Base-by-base conservation (phyloP, 148 eudicot genomes). In the Suaeda aralocaspica region DNA sequence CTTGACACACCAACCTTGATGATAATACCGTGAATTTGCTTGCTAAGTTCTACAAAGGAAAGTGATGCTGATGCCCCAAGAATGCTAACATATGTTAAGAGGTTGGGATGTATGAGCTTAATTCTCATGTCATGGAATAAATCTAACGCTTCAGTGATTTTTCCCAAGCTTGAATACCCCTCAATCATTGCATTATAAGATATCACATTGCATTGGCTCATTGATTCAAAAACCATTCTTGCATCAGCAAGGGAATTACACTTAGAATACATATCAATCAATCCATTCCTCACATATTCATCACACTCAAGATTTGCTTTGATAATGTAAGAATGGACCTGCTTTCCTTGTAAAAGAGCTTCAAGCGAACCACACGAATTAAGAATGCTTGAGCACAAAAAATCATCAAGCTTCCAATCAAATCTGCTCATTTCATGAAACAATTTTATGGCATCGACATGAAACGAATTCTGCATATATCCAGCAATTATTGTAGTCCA, bases 401-500 rank as follows among this genome's bases (percentile, higher is more conserved):
- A 89, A 57, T 75, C 87, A 78, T 87, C 89, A 39, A 76, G 80
- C 66, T 73, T 84, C 78, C 83, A 82, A 69, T 85, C 89, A 69
- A 77, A 74, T 50, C 70, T 66, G 64, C 73, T 79, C 91, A 87
- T 85, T 51, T 80, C 79, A n/a, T 67, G 34, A 77, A 83, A 82
- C 66, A 89, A 55, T 24, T 68, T 70, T 70, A 82, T 28, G 24
- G 91, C 96, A 64, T 85, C 85, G 11, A 26, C 55, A 75, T 89
- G 65, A 67, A 69, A 80, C 48, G 84, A 87, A 77, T 82, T 87
- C 68, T 85, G 86, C 96, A 87, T 89, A 72, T 80, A 85, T 49
- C 91, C 96, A 70, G 91, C 80, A 69, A 87, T 89, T 85, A 89
- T 85, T 29, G 87, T 80, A 25, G 91, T 84, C 96, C 96, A 89